Base-by-base conservation (phyloP, 2,329 filamentous ascomycete genomes). In the Cercospora sp. region DNA sequence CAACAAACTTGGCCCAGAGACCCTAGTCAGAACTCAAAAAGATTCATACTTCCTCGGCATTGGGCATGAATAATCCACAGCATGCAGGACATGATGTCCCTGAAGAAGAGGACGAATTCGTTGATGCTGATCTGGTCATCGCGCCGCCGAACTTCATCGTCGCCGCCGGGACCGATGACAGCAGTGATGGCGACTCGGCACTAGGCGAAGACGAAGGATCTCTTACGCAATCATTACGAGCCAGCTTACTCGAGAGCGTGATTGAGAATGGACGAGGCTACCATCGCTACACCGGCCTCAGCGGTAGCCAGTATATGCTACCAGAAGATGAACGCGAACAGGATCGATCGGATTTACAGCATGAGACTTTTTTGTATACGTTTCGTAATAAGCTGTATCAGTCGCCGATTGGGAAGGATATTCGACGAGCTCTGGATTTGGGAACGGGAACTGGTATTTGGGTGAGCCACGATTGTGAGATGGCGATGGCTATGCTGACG, bases 361-460 rank as follows among this genome's bases (percentile, higher is more conserved):
- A 76, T 63, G 70, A 75, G 30, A 72, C 80, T 28, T 76, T 77
- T 39, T 62, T 59, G 36, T 63, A 72, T 8, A 67, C 69, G 30
- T 61, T 75, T 58, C 69, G 70, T 31, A 74, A 73, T 26, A 65
- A 71, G 36, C 76, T 84, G 20, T 79, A 80, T 69, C 73, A 81
- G 5, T 80, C 80, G 1, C 83, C 83, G 1, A 73, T 83, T 7
- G 62, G 39, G 18, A 57, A 70, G 3, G 74, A 76, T 4, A 78
- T 79, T 1, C 76, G 77, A 33, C 77, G 79, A 23, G 80, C 85
- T 13, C 77, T 85, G n/a, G 84, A 85, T 72, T 72, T 84, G 23
- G 83, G 83, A 8, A 84, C 82, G 0, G 83, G 82, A 6, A 83
- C 80, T 3, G 82, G 82, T 12, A 78, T 85, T 53, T 87, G 86